Evolutionary conservation across 1,284 basidiomycete genomes (phyloP), one percentile per base, ranked within the genome.

Genomic region (Microbotryum violaceum): DNA sequence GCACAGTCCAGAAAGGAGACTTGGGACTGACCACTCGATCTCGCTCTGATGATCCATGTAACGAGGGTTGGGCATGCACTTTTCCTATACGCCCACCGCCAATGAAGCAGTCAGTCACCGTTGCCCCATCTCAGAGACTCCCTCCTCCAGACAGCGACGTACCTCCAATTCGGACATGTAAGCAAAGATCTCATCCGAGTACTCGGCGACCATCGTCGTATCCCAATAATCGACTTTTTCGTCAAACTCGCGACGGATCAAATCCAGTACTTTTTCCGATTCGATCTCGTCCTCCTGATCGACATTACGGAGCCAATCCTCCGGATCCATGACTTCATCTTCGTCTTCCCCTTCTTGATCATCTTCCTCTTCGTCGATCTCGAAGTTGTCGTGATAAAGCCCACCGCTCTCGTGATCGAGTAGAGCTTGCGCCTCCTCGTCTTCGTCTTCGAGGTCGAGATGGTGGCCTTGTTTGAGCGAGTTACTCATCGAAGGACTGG

Each of bases 141-240:
- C 16, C 16, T 3, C 12, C 10, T 1, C 7, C 21, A 16, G 21
- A 5, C 14, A 50, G 51, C 81, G 42, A 63, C 71, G 21, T 64
- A 91, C 89, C 82, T 97, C 91, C 56, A 96, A 83, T 60, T 88
- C 82, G 65, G 81, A 81, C 96, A 99, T 98, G 78, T 98, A 97
- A 64, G 83, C 82, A 73, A 98, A 98, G 74, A 99, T 98, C 64
- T 98, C 94, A 33, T 93, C 89, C 29, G 92, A 83, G 74, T 99
- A 99, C 76, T 99, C 96, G 52, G 92, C 91, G 25, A 96, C 92
- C 94, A 99, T 97, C 12, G 90, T 91, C 29, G 88, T 88, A 77
- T 99, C 96, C 70, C 85, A 85, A 73, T 86, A 81, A 73, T 97
- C 92, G 27, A 88, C 80, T 59, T 89, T 85, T 65, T 74, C 73